phyloP scores from a whole-genome alignment of 495 filamentous ascomycete species.

The Daldinia grandis region DNA sequence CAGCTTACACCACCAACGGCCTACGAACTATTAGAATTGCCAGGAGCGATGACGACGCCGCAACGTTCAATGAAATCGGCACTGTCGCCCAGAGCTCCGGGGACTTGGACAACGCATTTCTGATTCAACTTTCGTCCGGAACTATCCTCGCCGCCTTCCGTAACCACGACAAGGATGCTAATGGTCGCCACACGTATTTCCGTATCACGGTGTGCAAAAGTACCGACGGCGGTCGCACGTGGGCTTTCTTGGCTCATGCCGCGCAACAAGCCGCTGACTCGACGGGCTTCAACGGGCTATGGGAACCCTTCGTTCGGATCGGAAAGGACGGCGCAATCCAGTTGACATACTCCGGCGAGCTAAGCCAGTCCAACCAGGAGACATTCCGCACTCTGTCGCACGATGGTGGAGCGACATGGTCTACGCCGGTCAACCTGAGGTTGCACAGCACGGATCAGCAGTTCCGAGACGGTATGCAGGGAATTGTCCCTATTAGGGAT shows the following conservation, averaged over 20 bases:
- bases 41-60: slow-evolving; percentile 53
- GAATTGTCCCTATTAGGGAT: slow-evolving; percentile 63
- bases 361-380: slow-evolving; percentile 63
- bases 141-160: slow-evolving; percentile 65
- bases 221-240: slow-evolving; percentile 59
- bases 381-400: slow-evolving; percentile 62
- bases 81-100: slow-evolving; percentile 43
- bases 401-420: slow-evolving; percentile 63
- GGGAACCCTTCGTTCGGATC: slow-evolving; percentile 69
- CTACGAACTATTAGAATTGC: slow-evolving; percentile 48
- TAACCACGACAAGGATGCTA: slow-evolving; percentile 61
- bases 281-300: slow-evolving; percentile 57
- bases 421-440: slow-evolving; percentile 35
- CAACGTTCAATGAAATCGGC: slow-evolving; percentile 48
- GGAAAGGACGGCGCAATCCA: slow-evolving; percentile 60
- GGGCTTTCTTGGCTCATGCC: slow-evolving; percentile 61
- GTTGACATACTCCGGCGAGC: slow-evolving; percentile 66
- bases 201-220: slow-evolving; percentile 68
- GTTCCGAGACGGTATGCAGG: slow-evolving; percentile 56
- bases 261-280: slow-evolving; percentile 44
- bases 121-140: slow-evolving; percentile 59
- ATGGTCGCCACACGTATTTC: slow-evolving; percentile 56
- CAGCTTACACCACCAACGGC: slow-evolving; percentile 44
- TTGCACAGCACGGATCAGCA: slow-evolving; percentile 54
- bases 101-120: slow-evolving; percentile 67